phyloP scores from a whole-genome alignment of 1,284 basidiomycete species.

The Singerocomus rubriflavus region DNA sequence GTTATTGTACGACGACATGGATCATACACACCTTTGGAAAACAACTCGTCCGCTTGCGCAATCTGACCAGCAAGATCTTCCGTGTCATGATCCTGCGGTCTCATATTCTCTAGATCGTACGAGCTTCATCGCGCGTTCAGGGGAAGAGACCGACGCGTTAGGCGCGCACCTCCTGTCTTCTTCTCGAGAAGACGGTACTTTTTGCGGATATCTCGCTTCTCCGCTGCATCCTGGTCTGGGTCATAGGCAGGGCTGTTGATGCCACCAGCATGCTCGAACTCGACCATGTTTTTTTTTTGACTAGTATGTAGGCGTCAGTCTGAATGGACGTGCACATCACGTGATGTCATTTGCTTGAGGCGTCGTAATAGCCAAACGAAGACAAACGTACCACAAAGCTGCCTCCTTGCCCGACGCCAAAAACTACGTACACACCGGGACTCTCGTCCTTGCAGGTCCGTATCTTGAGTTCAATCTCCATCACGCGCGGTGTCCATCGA shows the following conservation, averaged over 20 bases:
- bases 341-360: slow-evolving; percentile 26
- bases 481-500: slow-evolving; percentile 5
- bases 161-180: slow-evolving; percentile 52
- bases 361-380: slow-evolving; percentile 22
- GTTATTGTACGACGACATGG: slow-evolving; percentile 3
- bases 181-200: slow-evolving; percentile 66
- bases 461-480: background rate
- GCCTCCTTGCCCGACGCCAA: background rate
- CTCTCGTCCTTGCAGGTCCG: background rate
- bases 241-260: slow-evolving; percentile 53
- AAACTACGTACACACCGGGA: background rate
- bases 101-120: slow-evolving; percentile 29
- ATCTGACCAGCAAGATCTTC: slow-evolving; percentile 55
- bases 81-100: slow-evolving; percentile 55
- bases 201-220: slow-evolving; percentile 67
- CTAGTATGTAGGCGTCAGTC: background rate
- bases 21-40: slow-evolving; percentile 50
- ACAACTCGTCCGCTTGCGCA: slow-evolving; percentile 54
- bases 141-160: background rate
- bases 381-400: slow-evolving; percentile 12
- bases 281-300: slow-evolving; percentile 14
- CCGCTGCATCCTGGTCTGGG: slow-evolving; percentile 75
- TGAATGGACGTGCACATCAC: slow-evolving; percentile 16
- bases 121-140: background rate
- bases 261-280: slow-evolving; percentile 7